A percentile compares a stretch with the other conserved stretches of the same genome.
Evolutionary conservation across 1,284 basidiomycete genomes (phyloP).

Genomic region (Vanrija sp.): DNA sequence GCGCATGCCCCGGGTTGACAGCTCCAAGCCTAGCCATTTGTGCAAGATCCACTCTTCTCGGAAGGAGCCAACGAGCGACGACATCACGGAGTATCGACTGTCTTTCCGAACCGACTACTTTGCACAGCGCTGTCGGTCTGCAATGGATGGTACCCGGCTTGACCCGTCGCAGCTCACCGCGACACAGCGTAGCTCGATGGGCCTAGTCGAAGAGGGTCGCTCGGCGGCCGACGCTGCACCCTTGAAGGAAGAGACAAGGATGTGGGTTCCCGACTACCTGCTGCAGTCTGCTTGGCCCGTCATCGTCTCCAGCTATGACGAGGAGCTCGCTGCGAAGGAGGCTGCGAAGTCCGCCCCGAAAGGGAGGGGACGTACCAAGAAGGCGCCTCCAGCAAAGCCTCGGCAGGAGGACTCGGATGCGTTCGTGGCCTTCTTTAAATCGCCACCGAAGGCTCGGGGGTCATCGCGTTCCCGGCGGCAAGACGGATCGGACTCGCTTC

Average conservation of each 20-base stretch:
- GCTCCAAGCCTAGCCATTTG: conserved; percentile 22
- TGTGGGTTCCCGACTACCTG: conserved; percentile 36
- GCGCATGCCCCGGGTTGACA: too few species aligned
- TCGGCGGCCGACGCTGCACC: background rate
- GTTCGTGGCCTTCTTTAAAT: background rate
- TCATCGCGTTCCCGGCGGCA: background rate
- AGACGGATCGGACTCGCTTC: too few species aligned
- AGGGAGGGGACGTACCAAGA: background rate
- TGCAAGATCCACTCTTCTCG: conserved; percentile 31
- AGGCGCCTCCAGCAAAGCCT: background rate
- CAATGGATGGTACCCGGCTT: conserved; percentile 37
- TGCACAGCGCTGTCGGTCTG: conserved; percentile 23
- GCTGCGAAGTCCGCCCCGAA: background rate
- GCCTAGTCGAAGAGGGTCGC: conserved; percentile 20
- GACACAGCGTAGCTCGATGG: conserved; percentile 15
- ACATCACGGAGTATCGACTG: conserved; percentile 37
- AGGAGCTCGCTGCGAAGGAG: conserved; percentile 21
- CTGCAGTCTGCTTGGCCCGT: conserved; percentile 33
- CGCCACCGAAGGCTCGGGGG: background rate
- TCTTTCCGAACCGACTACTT: conserved; percentile 26
- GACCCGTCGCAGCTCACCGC: conserved; percentile 25
- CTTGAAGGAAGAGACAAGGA: conserved; percentile 22
- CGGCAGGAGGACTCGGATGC: background rate
- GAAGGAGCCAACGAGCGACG: conserved; percentile 27
- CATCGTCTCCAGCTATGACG: conserved; percentile 24